phyloP scores from a whole-genome alignment of 176 grass and related monocot genomes.

The Eleusine coracana region DNA sequence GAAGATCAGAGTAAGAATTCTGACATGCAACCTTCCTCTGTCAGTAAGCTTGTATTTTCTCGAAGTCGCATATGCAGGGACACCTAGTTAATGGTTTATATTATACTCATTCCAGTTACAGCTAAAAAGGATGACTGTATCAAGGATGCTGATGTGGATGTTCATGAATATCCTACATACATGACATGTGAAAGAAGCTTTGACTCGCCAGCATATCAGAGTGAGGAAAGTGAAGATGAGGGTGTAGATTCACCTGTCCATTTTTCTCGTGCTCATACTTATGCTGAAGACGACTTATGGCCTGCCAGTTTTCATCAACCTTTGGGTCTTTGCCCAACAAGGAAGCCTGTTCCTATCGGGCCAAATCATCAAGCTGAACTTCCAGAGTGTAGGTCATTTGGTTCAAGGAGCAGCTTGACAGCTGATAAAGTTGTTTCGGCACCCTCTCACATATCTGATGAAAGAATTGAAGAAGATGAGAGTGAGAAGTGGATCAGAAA shows the following conservation, averaged over 20 bases:
- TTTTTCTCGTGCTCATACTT: slow-evolving; percentile 38
- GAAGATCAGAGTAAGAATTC: slow-evolving; percentile 45
- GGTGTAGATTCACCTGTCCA: slow-evolving; percentile 48
- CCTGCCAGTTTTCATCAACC: slow-evolving; percentile 49
- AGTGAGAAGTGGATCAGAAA: slow-evolving; percentile 68
- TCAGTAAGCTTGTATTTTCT: neutral
- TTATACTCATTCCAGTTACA: slow-evolving; percentile 33
- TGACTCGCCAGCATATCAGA: slow-evolving; percentile 26
- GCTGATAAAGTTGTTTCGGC: slow-evolving; percentile 30
- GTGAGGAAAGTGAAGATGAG: slow-evolving; percentile 54
- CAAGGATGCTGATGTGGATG: neutral
- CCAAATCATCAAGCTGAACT: slow-evolving; percentile 77
- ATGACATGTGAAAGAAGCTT: slow-evolving; percentile 24
- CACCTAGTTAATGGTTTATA: slow-evolving; percentile 2
- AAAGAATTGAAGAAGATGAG: slow-evolving; percentile 42
- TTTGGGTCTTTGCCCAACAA: slow-evolving; percentile 40
- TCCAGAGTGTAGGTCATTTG: slow-evolving; percentile 50
- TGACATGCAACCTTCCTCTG: slow-evolving; percentile 7
- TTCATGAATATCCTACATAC: slow-evolving; percentile 30
- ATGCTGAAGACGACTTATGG: slow-evolving; percentile 45
- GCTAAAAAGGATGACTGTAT: slow-evolving; percentile 14
- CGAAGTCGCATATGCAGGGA: neutral
- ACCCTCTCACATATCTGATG: slow-evolving; percentile 32
- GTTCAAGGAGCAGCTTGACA: slow-evolving; percentile 5
- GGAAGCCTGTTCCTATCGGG: slow-evolving; percentile 69